Evolutionary conservation across 2,329 filamentous ascomycete genomes (phyloP), one percentile per base, ranked within the genome.

Genomic region (Emmonsiellopsis sp.): DNA sequence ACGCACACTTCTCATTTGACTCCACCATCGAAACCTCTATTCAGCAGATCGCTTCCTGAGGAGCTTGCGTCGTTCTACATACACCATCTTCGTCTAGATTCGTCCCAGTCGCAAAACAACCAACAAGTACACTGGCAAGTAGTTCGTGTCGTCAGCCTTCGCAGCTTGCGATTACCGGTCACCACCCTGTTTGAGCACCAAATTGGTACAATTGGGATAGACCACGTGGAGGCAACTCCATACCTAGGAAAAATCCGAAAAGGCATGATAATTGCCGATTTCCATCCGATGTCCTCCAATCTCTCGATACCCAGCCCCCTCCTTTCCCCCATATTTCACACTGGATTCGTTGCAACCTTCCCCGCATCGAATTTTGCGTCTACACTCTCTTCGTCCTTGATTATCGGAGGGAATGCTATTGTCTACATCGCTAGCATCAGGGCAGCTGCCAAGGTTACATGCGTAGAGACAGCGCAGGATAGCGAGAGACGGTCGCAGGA

Each of bases 371-470:
- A 85, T 48, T 79, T 75, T 50, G 63, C 65, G 0, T 64, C 62
- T 4, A 53, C 63, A 5, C 60, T 65, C 32, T 71, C 69, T 3
- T 70, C 85, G 0, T 79, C 78, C 27, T 74, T 79, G 1, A 74
- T 96, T 6, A 60, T 75, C 2, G 72, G 73, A 21, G 71, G 72
- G 1, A 71, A 74, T 53, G 77, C 79, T 0, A 90, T 94, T 33
- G 81, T 92, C 0, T 97, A 96, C 63, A 82, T 91, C 42, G 89
- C 88, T 14, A 96, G 90, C 64, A 84, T 97, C 11, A 81, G 92
- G 7, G 86, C 90, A 1, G 83, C 87, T 0, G 91, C 89, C 0
- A 84, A 86, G 55, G 81, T 97, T 1, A 66, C 86, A 31, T 78
- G 79, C 34, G 76, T 86, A 55, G 65, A 66, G 21, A 60, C 70